Evolutionary conservation across 257 asterid species (phyloP).

Genomic region (Solanum dulcamara): DNA sequence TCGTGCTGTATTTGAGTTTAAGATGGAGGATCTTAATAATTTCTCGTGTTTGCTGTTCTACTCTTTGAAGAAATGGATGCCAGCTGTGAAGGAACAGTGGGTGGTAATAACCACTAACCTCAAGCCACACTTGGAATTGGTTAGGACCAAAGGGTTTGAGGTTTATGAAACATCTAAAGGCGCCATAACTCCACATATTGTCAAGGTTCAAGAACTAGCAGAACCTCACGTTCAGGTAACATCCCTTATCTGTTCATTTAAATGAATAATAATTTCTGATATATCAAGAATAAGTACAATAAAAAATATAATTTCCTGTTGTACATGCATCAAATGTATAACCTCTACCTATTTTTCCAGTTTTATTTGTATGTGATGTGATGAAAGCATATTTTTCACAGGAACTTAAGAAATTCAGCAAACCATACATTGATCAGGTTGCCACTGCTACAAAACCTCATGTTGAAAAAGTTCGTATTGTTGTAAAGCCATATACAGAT

Average conservation of each 20-base stretch:
- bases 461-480: conserved; percentile 42
- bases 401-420: conserved; percentile 63
- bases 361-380: not conserved
- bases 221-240: conserved; percentile 71
- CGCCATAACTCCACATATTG: conserved; percentile 51
- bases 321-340: not conserved
- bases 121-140: conserved; percentile 59
- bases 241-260: not conserved
- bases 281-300: conserved; percentile 2
- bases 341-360: not conserved
- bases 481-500: conserved; percentile 56
- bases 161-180: conserved; percentile 48
- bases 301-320: not conserved
- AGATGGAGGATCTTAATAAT: not conserved
- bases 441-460: conserved; percentile 87
- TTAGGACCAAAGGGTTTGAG: conserved; percentile 48
- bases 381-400: conserved; percentile 14
- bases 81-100: conserved; percentile 72
- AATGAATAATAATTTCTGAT: not conserved
- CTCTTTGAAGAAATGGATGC: conserved; percentile 64
- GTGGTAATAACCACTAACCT: conserved; percentile 39
- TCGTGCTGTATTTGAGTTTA: not conserved
- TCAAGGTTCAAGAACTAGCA: conserved; percentile 57
- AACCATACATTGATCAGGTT: conserved; percentile 72
- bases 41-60: not conserved